Base-by-base conservation (phyloP, 202 grass and related monocot genomes). In the Schoenoplectus triqueter region DNA sequence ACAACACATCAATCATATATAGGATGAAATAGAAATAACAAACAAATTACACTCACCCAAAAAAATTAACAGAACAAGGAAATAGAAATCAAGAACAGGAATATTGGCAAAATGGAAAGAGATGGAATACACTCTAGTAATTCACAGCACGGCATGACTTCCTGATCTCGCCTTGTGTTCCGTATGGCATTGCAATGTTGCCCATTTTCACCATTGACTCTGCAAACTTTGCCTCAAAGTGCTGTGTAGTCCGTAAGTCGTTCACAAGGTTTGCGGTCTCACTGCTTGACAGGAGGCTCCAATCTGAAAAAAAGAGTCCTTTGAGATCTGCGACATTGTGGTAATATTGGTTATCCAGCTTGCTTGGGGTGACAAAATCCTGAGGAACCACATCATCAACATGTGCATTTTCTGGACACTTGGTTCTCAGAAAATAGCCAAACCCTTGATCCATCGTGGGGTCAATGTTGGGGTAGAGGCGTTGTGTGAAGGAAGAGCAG, bases 191-290 rank as follows among this genome's bases (percentile, higher is more conserved):
- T 0, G 49, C 85, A 10, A 87, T 81, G 17, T 1, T 4, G 3
- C 88, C 90, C 89, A 92, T 95, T 84, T 89, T 92, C 11, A 92
- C 83, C 89, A 95, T 95, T 0, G 89, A 87, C 5, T 42, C 81
- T 8, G 20, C 77, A 7, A 92, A 95, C 59, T 80, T 86, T 47
- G 1, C 6, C 75, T 88, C 84, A 83, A 87, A 95, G 20, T 80
- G 10, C 20, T 78, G 60, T 2, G 48, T 54, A 47, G 48, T 62
- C 0, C 90, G 83, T 21, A 77, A 73, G 0, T 50, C 65, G 0
- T 40, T 52, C 7, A 92, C 73, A 68, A 86, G 68, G n/a, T 0
- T 64, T 7, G 69, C 19, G 10, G 90, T 92, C 70, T 82, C 39
- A 20, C 60, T 15, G 6, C 79, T 86, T 2, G 81, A 69, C 64